Conservation (phyloP, 2,329 filamentous ascomycete genomes). For the Fusarium sp. region DNA sequence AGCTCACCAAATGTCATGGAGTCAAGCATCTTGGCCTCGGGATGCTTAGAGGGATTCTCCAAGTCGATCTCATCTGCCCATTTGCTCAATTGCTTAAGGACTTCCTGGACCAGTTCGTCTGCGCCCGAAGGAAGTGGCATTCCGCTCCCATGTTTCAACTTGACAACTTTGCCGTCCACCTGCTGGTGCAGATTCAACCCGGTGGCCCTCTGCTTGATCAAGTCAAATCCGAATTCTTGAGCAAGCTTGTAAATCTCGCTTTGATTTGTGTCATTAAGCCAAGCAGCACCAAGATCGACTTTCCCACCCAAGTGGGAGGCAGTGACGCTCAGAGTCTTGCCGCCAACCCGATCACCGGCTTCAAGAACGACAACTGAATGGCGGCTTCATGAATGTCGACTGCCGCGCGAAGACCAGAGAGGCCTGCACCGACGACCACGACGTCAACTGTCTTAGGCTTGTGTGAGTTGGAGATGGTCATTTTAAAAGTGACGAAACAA, state of each 20-base stretch:
- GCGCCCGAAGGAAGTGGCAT: conserved; percentile 20
- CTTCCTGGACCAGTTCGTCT: conserved; percentile 10
- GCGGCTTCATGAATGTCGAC: conserved; percentile 50
- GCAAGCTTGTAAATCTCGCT: conserved; percentile 38
- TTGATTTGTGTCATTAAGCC: conserved; percentile 46
- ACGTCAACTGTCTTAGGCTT: conserved; percentile 25
- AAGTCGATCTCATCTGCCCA: conserved; percentile 22
- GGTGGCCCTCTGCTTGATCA: conserved; percentile 35
- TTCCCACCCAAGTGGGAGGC: conserved; percentile 14
- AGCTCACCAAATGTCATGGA: conserved; percentile 26
- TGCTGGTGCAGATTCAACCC: conserved; percentile 27
- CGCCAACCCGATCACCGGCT: conserved; percentile 62
- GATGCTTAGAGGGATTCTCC: conserved; percentile 17
- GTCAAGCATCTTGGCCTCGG: conserved; percentile 25
- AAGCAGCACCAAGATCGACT: conserved; percentile 45
- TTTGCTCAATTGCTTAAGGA: conserved; percentile 17
- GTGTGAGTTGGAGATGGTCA: conserved; percentile 10
- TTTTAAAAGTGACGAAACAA: conserved; percentile 3
- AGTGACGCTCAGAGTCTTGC: conserved; percentile 54
- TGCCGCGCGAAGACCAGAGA: conserved; percentile 55
- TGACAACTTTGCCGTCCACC: conserved; percentile 17
- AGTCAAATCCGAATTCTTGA: conserved; percentile 31
- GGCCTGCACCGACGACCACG: conserved; percentile 47
- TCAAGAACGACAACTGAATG: conserved; percentile 60
- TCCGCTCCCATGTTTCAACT: conserved; percentile 24